Evolutionary conservation across 1,284 basidiomycete species (phyloP), one percentile per base, ranked within the genome.

Genomic region (Marasmius fiardii): DNA sequence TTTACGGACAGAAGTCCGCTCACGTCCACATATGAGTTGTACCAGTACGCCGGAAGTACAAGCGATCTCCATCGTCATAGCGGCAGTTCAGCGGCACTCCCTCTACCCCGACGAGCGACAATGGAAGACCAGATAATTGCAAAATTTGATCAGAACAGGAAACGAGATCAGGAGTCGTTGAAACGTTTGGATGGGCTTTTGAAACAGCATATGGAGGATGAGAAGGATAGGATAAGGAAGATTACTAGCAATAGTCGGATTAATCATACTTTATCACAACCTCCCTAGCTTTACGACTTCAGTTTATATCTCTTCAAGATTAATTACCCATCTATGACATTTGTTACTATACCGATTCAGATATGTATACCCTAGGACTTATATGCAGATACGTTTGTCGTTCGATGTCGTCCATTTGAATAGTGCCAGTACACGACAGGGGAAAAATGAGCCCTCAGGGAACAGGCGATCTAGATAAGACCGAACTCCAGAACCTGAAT

Each of bases 151-250:
- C 67, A 66, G 60, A 65, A 55, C 43, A 72, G 70, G 18, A 74
- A 76, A 63, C 71, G 69, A 45, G 72, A 67, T 33, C 70, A 82
- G 58, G 84, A 85, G 69, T 83, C 83, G 33, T 66, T 85, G 61
- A 74, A 71, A 68, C 79, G 76, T 67, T 70, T 91, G 60, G 88
- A 91, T 66, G 89, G 87, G 61, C 79, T 91, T 80, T 71, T 91
- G 53, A 70, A 83, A 54, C 81, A 85, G 68, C 88, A 91, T 67
- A 86, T 91, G 74, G 84, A 86, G 69, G 77, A 82, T 52, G 81
- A 91, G 71, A 85, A 82, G 72, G 85, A 88, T 64, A 83, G 80
- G 41, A 77, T 91, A 64, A 85, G 79, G 72, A 75, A 82, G 68
- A 90, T 91, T 65, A 82, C 89, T 18, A 33, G 16, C 28, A 49